A percentile compares a stretch with the other conserved stretches of the same genome.
These are phyloP conservation scores for Aspergillus ochraceoroseus DNA, from an alignment of 2,329 filamentous ascomycete genomes.

Conservation along the genomic window DNA sequence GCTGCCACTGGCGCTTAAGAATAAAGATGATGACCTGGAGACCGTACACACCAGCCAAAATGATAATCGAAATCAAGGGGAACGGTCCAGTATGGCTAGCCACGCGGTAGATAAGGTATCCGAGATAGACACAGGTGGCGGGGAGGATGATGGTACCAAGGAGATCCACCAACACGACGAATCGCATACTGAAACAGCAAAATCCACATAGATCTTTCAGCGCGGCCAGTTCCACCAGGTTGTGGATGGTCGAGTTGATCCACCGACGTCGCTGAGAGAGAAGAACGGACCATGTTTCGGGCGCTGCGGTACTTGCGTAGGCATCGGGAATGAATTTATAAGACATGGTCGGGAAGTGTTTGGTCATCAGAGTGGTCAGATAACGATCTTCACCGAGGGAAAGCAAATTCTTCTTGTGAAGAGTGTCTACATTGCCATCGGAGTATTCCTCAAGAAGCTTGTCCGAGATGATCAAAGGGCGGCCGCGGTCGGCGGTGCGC, in stretches of 20 bases:
- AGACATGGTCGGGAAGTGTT: constrained; percentile 90
- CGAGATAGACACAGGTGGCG: constrained; percentile 80
- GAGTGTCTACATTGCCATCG: constrained; percentile 82
- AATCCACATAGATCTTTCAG: constrained; percentile 95
- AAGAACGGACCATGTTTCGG: constrained; percentile 88
- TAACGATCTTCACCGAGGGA: constrained; percentile 96
- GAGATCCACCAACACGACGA: constrained; percentile 91
- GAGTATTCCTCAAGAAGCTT: constrained; percentile 82
- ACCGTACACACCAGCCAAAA: constrained; percentile 89
- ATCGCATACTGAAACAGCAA: constrained; percentile 98
- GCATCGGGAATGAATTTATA: constrained; percentile 96
- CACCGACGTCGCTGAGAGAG: constrained; percentile 97
- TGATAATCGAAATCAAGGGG: constrained; percentile 79
- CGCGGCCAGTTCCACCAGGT: constrained; percentile 82
- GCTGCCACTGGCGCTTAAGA: constrained; percentile 95
- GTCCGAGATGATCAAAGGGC: constrained; percentile 89
- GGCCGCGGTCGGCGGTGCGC: constrained; percentile 86
- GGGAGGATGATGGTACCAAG: constrained; percentile 89
- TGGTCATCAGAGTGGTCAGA: constrained; percentile 95
- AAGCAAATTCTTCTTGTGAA: constrained; percentile 91
- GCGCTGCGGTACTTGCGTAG: constrained; percentile 87
- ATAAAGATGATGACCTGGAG: constrained; percentile 95
- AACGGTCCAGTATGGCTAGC: constrained; percentile 66
- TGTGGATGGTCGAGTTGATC: constrained; percentile 99
- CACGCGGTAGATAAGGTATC: constrained; percentile 77